Conservation (phyloP, 441 rosid genomes). For the Syzygium malaccense region DNA sequence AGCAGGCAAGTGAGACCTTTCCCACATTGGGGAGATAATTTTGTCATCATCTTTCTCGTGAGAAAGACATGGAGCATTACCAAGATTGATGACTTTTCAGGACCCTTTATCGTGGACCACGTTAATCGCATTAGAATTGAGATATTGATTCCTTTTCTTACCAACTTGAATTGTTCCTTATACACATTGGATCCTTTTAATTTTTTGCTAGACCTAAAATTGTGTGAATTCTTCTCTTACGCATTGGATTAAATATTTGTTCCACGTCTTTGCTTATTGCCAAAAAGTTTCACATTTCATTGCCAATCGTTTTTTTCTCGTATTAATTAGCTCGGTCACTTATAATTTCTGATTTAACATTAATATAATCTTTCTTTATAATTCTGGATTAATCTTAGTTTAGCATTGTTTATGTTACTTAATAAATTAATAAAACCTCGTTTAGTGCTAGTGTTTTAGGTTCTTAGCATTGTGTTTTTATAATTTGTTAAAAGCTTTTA, state of each 20-base stretch:
- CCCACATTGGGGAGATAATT: background rate
- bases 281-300: background rate
- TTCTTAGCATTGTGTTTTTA: background rate
- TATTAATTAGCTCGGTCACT: background rate
- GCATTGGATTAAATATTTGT: too few species aligned
- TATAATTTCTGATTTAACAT: background rate
- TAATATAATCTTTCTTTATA: background rate
- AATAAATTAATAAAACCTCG: background rate
- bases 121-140: background rate
- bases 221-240: background rate
- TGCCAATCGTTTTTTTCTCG: background rate
- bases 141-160: background rate
- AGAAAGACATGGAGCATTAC: background rate
- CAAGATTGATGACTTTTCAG: background rate
- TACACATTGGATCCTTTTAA: background rate
- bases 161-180: background rate
- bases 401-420: background rate
- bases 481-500: background rate
- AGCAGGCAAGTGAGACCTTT: background rate
- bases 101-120: background rate
- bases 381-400: too few species aligned
- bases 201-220: background rate
- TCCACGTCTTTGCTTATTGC: background rate
- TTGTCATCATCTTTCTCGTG: fast-evolving
- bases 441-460: background rate